These are phyloP conservation scores for Gomphus bonarii DNA, from an alignment of 1,284 basidiomycete genomes.

Conservation along the genomic window DNA sequence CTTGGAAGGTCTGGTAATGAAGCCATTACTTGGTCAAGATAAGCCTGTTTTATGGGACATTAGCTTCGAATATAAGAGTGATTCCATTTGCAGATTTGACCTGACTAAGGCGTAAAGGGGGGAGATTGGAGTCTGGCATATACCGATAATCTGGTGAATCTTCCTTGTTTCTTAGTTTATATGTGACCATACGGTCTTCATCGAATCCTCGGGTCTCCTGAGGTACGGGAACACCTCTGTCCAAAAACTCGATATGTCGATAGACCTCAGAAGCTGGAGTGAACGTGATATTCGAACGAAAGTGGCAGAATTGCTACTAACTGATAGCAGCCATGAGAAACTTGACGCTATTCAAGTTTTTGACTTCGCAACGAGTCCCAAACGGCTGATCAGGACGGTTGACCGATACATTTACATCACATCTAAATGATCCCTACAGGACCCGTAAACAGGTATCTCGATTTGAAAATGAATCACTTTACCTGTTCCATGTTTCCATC, in stretches of 20 bases:
- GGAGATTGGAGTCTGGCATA: conserved; percentile 96
- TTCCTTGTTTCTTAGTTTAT: conserved; percentile 80
- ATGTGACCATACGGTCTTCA: conserved; percentile 75
- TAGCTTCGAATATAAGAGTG: neutral
- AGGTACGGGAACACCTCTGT: conserved; percentile 34
- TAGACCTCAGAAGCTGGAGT: conserved; percentile 54
- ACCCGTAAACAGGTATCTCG: neutral
- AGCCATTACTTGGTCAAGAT: conserved; percentile 43
- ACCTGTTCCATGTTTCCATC: conserved; percentile 98
- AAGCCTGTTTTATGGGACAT: conserved; percentile 32
- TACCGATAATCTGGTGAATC: conserved; percentile 94
- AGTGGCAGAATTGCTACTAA: conserved; percentile 12
- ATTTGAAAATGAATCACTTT: conserved; percentile 9
- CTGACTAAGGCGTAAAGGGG: conserved; percentile 58
- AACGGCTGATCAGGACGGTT: conserved; percentile 52
- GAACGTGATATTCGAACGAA: conserved; percentile 2
- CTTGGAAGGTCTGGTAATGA: conserved; percentile 75
- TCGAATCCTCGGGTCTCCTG: conserved; percentile 94
- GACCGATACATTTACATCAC: conserved; percentile 94
- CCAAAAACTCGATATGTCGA: conserved; percentile 59
- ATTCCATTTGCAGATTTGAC: conserved; percentile 26
- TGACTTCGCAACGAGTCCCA: conserved; percentile 92
- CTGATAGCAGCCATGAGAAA: conserved; percentile 83
- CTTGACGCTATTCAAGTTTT: conserved; percentile 90
- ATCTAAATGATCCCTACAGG: conserved; percentile 78